Evolutionary conservation across 345 rosid species (phyloP), one percentile per base, ranked within the genome.

Genomic region (Eucalyptus sideroxylon): DNA sequence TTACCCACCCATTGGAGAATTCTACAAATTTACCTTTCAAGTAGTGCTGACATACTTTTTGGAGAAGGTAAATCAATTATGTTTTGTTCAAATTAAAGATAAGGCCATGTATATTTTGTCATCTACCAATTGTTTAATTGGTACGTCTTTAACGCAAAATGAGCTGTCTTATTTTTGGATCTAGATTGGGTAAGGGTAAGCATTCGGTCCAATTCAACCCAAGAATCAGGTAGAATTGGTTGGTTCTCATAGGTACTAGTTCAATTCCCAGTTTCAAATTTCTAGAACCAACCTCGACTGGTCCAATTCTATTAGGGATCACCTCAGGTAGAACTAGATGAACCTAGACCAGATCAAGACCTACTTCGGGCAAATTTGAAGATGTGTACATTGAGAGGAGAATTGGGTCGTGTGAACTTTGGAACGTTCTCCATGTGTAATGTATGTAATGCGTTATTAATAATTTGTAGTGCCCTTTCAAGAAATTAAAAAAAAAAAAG

Each of bases 281-380:
- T 50, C 7, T 50, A 16, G 19, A 16, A 50, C 7, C 3, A 16
- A 16, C 1, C 19, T 50, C 1, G 0, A 77, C 3, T 6, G 2
- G 9, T 21, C 85, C 16, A 40, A 40, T 77, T 77, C 3, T 21
- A 6, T 9, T 40, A 3, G 3, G 3, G 16, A 40, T 40, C 3
- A 0, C 30, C 8, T 8, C 2, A 1, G 2, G 15, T 19, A 37
- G 6, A 72, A 37, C 0, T 14, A 23, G 27, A n/a, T 2, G 21
- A 10, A 67, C 11, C 10, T 6, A 3, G 10, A 15, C 2, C 0
- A 5, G 16, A n/a, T 4, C 5, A 2, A 4, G 3, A 72, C 4
- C 3, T 6, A 72, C 7, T 17, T 12, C 1, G 3, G 16, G 2
- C 13, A 26, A 37, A 11, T 40, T 77, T 40, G 9, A 11, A 0